Evolutionary conservation across 306 rosid genomes (phyloP), one percentile per base, ranked within the genome.

Genomic region (Castanea sativa): DNA sequence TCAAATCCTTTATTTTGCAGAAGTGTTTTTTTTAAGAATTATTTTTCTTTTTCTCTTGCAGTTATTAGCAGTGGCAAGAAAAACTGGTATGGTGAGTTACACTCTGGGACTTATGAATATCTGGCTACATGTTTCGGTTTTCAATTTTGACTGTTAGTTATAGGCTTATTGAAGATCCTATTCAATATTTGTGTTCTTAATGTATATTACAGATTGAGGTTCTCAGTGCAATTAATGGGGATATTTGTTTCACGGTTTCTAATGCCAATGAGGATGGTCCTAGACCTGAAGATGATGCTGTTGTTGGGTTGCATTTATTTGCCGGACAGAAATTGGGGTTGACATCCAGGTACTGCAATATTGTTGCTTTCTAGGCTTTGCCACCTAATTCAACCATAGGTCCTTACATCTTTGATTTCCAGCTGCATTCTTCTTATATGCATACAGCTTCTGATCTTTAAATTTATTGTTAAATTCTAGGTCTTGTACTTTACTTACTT

Each of bases 41-140:
- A n/a, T 71, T 10, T 76, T 51, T 8, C 57, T 60, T 76, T 76
- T 56, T 77, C 33, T 78, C 51, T 79, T 87, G 94, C 98, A 93
- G 96, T 81, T 90, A 83, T 59, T 95, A 81, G 99, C 98, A 64
- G 92, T 95, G 51, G 97, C 97, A 25, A 91, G 99, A 76, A 96
- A 84, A 86, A 86, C 84, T 84, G 98, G 94, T 12, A 71, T 49
- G 86, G 99, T 96, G 75, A 83, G 90, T 83, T 77, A 11, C 63
- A 69, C 59, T 53, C 20, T 58, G 1, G 5, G 84, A 67, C 77
- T 35, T 73, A 55, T 80, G 71, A 45, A 33, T 63, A 61, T 53
- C 18, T 68, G 18, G 14, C 3, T 69, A 69, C 73, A 10, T 41
- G 69, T 76, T 21, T 43, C 30, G 77, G 58, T 78, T 76, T 89